A percentile compares a stretch with the other conserved stretches of the same genome.
Conservation (phyloP, 768 basidiomycete species). For the Pisolithus tinctorius region DNA sequence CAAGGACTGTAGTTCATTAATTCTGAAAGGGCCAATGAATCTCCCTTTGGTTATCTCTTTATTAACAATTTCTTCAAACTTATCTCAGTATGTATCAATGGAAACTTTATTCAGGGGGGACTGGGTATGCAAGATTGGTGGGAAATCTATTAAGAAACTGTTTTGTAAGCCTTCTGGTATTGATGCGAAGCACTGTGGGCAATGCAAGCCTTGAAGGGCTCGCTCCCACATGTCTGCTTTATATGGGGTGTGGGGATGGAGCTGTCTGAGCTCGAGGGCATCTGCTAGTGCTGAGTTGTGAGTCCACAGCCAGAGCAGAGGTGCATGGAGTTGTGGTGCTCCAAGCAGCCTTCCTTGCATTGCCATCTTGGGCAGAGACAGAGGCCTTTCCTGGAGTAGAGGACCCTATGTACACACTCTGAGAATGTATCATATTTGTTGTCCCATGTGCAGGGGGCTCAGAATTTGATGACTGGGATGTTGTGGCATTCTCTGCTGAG, state of each 20-base stretch:
- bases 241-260: constrained; percentile 3
- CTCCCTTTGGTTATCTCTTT: constrained; percentile 5
- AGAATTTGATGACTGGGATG: neutral
- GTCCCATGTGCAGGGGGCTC: neutral
- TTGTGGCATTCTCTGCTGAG: neutral
- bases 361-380: neutral
- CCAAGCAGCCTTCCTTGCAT: neutral
- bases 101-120: constrained; percentile 2
- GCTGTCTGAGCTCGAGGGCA: neutral
- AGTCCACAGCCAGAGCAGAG: constrained; percentile 5
- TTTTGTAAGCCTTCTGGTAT: neutral
- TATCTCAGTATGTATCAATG: neutral
- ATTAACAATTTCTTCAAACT: neutral
- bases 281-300: neutral
- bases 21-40: constrained; percentile 15
- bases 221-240: neutral
- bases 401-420: neutral
- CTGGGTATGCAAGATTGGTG: neutral
- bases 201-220: neutral
- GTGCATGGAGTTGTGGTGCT: neutral
- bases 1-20: too few relatives aligned
- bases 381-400: neutral
- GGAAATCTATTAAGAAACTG: constrained; percentile 4
- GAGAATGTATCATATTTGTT: neutral
- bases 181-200: neutral